Conservation (phyloP, 73 alveolate genomes). For the Blepharisma japonicum region DNA sequence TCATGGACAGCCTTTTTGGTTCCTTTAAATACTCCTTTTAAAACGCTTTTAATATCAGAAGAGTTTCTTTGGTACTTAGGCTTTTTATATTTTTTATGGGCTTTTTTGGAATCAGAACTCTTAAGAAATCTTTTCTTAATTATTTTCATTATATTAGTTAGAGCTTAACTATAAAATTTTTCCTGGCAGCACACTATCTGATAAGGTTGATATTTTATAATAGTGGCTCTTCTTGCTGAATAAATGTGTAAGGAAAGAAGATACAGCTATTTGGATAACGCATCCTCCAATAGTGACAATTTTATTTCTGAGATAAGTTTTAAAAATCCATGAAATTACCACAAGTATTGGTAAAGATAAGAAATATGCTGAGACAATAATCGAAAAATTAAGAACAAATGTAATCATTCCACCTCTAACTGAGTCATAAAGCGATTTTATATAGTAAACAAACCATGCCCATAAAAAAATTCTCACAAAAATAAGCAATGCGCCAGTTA, state of each 20-base stretch:
- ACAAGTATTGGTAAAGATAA: conserved; percentile 13
- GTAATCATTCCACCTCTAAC: not conserved
- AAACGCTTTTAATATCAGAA: no score
- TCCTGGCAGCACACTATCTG: no score
- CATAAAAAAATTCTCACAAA: not conserved
- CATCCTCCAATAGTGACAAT: not conserved
- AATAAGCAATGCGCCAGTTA: not conserved
- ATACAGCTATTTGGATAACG: not conserved
- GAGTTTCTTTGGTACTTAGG: no score
- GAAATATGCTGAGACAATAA: not conserved
- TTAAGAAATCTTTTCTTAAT: no score
- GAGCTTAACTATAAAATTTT: no score
- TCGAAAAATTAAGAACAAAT: not conserved
- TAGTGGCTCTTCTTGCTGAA: not conserved
- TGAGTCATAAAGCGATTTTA: not conserved
- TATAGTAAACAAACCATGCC: not conserved
- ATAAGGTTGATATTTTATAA: conserved; percentile 5
- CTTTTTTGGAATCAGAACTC: no score
- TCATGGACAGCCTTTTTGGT: no score
- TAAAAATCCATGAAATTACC: not conserved
- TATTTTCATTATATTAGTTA: no score
- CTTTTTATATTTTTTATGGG: no score
- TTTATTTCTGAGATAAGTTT: not conserved
- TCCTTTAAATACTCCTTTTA: no score
- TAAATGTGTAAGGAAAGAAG: not conserved